Base-by-base conservation (phyloP, 2,329 filamentous ascomycete genomes). In the Amauroascus verrucosus region DNA sequence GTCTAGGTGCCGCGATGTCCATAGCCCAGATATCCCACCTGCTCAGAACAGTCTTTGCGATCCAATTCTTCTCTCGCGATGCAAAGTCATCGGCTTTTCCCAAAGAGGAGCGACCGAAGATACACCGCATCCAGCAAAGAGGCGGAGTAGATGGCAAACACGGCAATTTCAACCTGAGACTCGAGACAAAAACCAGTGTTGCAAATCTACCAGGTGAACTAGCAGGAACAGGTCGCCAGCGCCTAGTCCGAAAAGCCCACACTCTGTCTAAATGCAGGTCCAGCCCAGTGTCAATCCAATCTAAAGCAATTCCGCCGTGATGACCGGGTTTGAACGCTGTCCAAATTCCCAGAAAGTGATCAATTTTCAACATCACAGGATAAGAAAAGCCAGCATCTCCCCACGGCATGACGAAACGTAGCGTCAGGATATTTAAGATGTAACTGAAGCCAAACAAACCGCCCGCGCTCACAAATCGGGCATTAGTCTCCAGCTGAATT, bases 91-190 rank as follows among this genome's bases (percentile, higher is more conserved):
- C 14, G n/a, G 22, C n/a, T 20, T 20, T 38, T 48, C 20, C 37
- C 32, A 11, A 37, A 6, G 32, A n/a, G 13, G 37, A 26, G 6
- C 16, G 20, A 22, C 20, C 18, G 45, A 48, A 32, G 18, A 11
- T 20, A 16, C 40, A 43, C 28, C 26, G n/a, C 9, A 20, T 32
- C 30, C 37, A 46, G 13, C 14, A 32, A 26, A 46, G n/a, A 32
- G 41, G 37, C 49, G 20, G 26, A 24, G 28, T 20, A 37, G 24
- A 38, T 20, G 16, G 35, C 35, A 30, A 45, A 46, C 28, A 20
- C 24, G 14, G 24, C n/a, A 52, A 46, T 46, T 33, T 46, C 28
- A 52, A 28, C 32, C 50, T 52, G 41, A 46, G 50, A 52, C 41
- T 46, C 14, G 14, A 46, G 33, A 20, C 3, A 13, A 44, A 45